These are phyloP conservation scores for Allium cepa DNA, from an alignment of 106 monocot genomes.

Conservation along the genomic window DNA sequence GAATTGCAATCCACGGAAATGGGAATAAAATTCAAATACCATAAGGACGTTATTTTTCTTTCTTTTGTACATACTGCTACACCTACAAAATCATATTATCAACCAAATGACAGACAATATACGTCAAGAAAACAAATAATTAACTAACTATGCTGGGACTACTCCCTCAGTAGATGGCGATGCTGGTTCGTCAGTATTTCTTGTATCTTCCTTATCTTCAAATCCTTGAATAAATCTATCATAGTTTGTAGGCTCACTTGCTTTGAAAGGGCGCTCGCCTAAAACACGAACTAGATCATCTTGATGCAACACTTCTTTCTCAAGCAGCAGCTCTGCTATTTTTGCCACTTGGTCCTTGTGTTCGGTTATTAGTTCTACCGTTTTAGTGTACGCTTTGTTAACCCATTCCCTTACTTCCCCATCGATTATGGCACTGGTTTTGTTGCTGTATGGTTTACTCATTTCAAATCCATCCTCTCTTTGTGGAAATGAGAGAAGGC, in stretches of 20 bases:
- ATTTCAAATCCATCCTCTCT: conserved; percentile 70
- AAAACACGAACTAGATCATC: conserved; percentile 72
- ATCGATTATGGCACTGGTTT: conserved; percentile 85
- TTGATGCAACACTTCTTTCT: conserved; percentile 94
- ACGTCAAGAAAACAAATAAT: no score
- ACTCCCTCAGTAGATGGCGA: conserved; percentile 45
- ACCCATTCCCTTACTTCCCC: conserved; percentile 83
- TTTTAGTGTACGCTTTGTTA: conserved; percentile 58
- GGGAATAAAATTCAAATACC: no score
- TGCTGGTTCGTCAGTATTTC: conserved; percentile 15
- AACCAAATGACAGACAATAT: no score
- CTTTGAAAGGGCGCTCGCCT: conserved; percentile 73
- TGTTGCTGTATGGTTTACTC: conserved; percentile 83
- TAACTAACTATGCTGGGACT: conserved; percentile 30
- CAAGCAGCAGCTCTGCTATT: conserved; percentile 80
- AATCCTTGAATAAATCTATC: conserved; percentile 72
- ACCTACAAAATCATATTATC: no score
- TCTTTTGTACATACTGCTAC: no score
- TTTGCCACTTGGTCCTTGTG: conserved; percentile 70
- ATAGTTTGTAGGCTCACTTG: conserved; percentile 66
- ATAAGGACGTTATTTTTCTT: no score
- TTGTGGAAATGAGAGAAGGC: conserved; percentile 90
- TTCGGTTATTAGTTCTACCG: conserved; percentile 52
- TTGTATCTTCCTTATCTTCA: conserved; percentile 7
- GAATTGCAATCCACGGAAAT: no score